Conservation (phyloP, 257 asterid genomes). For the Solanum dulcamara region DNA sequence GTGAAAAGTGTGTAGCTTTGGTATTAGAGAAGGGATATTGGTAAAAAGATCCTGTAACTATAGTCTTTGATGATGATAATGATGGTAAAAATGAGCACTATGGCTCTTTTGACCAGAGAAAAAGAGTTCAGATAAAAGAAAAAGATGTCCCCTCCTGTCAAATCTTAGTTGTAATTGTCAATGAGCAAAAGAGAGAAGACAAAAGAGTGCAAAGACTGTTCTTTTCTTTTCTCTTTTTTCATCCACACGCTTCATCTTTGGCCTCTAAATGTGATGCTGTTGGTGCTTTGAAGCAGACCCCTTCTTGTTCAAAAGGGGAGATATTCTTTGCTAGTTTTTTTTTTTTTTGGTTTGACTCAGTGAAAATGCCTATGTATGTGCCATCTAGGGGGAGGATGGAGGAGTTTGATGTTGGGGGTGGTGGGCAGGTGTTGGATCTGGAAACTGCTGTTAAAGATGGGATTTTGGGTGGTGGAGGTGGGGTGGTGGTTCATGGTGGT, state of each 20-base stretch:
- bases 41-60: not conserved
- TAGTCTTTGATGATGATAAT: slow-evolving; percentile 17
- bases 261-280: slow-evolving; percentile 13
- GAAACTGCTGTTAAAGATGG: slow-evolving; percentile 60
- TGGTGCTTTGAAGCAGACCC: slow-evolving; percentile 5
- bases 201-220: slow-evolving; percentile 13
- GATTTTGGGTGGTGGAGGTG: slow-evolving; percentile 46
- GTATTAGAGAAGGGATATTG: slow-evolving; percentile 1
- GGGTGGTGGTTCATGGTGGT: slow-evolving; percentile 16
- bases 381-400: slow-evolving; percentile 28
- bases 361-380: slow-evolving; percentile 39
- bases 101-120: slow-evolving; percentile 39
- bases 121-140: slow-evolving; percentile 33
- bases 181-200: slow-evolving; percentile 12
- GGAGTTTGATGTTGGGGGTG: slow-evolving; percentile 29
- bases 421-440: slow-evolving; percentile 51
- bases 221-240: slow-evolving; percentile 19
- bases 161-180: slow-evolving; percentile 28
- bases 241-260: slow-evolving; percentile 35
- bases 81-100: slow-evolving; percentile 29
- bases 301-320: not conserved
- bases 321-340: not conserved
- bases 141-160: slow-evolving; percentile 19
- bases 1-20: slow-evolving; percentile 9
- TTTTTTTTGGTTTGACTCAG: not conserved